Conservation (phyloP, 306 rosid genomes). For the Glycine latifolia region DNA sequence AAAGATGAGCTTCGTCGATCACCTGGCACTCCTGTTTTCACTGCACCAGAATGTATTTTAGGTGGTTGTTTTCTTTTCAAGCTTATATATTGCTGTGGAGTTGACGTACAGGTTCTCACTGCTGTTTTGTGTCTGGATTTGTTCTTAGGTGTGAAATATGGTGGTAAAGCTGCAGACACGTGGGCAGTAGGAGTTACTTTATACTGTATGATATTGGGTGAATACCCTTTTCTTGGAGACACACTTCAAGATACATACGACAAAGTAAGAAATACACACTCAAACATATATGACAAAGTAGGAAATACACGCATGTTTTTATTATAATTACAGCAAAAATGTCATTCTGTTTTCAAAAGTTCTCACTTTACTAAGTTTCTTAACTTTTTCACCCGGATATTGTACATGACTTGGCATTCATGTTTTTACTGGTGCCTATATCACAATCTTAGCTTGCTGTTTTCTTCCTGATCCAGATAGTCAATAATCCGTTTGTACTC, state of each 20-base stretch:
- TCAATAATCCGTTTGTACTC: slow-evolving; percentile 72
- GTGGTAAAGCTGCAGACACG: slow-evolving; percentile 90
- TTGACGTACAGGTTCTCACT: slow-evolving; percentile 30
- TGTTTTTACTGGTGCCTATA: slow-evolving; percentile 20
- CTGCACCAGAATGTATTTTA: slow-evolving; percentile 97
- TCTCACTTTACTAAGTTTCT: background rate
- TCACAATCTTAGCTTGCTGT: slow-evolving; percentile 5
- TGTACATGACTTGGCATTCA: background rate
- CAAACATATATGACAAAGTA: slow-evolving; percentile 93
- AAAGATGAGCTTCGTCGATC: slow-evolving; percentile 95
- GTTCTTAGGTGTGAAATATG: slow-evolving; percentile 74
- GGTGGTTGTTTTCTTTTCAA: slow-evolving; percentile 55
- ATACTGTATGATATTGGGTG: slow-evolving; percentile 91
- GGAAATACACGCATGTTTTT: slow-evolving; percentile 10
- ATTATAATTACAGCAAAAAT: background rate
- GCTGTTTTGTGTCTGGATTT: slow-evolving; percentile 29
- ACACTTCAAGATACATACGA: slow-evolving; percentile 98
- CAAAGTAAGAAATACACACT: slow-evolving; percentile 75
- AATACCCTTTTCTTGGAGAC: slow-evolving; percentile 95
- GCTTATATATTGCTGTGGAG: slow-evolving; percentile 25
- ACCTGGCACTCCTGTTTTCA: slow-evolving; percentile 99
- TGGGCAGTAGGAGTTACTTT: slow-evolving; percentile 98
- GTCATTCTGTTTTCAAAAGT: background rate
- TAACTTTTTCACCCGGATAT: background rate
- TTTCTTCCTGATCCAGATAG: slow-evolving; percentile 71